Evolutionary conservation across 768 basidiomycete species (phyloP).

Genomic region (Leucosporidium scottii): DNA sequence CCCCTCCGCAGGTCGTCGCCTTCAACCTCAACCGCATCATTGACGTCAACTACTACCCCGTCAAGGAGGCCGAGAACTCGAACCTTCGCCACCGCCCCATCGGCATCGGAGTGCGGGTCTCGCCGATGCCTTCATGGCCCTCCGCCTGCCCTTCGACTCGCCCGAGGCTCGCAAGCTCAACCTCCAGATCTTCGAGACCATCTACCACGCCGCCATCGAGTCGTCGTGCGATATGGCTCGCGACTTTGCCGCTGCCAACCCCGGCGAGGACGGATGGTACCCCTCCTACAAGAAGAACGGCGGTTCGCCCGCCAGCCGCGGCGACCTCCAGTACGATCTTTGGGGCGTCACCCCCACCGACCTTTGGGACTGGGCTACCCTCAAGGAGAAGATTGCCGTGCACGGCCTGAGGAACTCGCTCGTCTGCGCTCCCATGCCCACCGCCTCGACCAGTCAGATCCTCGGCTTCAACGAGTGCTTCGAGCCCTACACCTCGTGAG

Average conservation of each 20-base stretch:
- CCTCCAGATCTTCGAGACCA: slow-evolving; percentile 95
- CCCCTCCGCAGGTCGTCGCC: slow-evolving; percentile 49
- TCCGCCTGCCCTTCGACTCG: slow-evolving; percentile 93
- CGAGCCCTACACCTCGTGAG: slow-evolving; percentile 90
- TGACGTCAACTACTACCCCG: slow-evolving; percentile 91
- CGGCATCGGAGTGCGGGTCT: slow-evolving; percentile 93
- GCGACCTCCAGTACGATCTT: slow-evolving; percentile 85
- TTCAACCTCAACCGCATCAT: slow-evolving; percentile 91
- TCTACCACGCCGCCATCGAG: slow-evolving; percentile 91
- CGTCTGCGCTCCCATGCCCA: slow-evolving; percentile 94
- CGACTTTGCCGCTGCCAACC: slow-evolving; percentile 50
- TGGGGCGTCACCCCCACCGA: slow-evolving; percentile 85
- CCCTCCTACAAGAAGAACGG: slow-evolving; percentile 74
- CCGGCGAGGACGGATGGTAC: slow-evolving; percentile 36
- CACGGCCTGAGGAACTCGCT: slow-evolving; percentile 84
- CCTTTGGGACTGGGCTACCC: slow-evolving; percentile 85
- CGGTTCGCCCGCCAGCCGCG: slow-evolving; percentile 82
- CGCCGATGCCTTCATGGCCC: slow-evolving; percentile 95
- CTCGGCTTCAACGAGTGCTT: slow-evolving; percentile 98
- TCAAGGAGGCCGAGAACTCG: slow-evolving; percentile 79
- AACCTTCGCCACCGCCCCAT: slow-evolving; percentile 98
- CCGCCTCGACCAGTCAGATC: slow-evolving; percentile 96
- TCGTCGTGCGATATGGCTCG: slow-evolving; percentile 63
- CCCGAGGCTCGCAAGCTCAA: slow-evolving; percentile 78
- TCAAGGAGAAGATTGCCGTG: slow-evolving; percentile 77